Percentiles rank a stretch among this genome's conserved stretches.
Conservation (phyloP, 345 rosid genomes). For the Mallotus nudiflorus region DNA sequence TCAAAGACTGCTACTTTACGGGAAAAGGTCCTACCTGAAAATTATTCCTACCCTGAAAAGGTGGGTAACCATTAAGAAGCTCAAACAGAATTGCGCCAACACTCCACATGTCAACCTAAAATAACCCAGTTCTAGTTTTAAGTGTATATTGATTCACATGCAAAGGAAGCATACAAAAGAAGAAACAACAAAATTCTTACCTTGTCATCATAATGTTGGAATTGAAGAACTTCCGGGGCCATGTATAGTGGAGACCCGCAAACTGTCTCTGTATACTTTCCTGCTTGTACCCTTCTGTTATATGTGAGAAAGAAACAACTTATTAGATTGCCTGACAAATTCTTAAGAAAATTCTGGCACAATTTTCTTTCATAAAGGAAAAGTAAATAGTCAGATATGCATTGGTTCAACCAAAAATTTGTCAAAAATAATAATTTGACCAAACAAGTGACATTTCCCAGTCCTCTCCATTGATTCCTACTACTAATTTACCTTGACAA, state of each 20-base stretch:
- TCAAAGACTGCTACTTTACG: slow-evolving; percentile 4
- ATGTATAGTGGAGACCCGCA: slow-evolving; percentile 74
- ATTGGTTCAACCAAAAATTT: neutral
- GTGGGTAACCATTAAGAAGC: slow-evolving; percentile 68
- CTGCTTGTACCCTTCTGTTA: slow-evolving; percentile 44
- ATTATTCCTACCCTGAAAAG: slow-evolving; percentile 54
- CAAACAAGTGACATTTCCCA: neutral
- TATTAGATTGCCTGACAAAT: neutral
- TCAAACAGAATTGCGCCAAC: slow-evolving; percentile 76
- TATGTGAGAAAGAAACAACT: neutral
- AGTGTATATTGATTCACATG: neutral
- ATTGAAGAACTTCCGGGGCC: slow-evolving; percentile 81
- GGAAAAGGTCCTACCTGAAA: slow-evolving; percentile 52
- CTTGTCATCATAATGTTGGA: slow-evolving; percentile 66
- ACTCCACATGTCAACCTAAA: slow-evolving; percentile 81
- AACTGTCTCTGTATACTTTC: slow-evolving; percentile 48
- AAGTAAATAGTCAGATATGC: neutral
- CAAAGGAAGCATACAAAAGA: no score
- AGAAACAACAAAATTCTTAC: slow-evolving; percentile 20
- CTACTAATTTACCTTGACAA: slow-evolving; percentile 51
- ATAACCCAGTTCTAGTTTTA: slow-evolving; percentile 3
- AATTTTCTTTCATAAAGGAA: neutral
- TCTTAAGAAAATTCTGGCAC: neutral
- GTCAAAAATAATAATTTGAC: neutral
- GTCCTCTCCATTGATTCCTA: neutral